Evolutionary conservation across 768 basidiomycete species (phyloP), one percentile per base, ranked within the genome.

Genomic region (Phlegmacium glaucopus): DNA sequence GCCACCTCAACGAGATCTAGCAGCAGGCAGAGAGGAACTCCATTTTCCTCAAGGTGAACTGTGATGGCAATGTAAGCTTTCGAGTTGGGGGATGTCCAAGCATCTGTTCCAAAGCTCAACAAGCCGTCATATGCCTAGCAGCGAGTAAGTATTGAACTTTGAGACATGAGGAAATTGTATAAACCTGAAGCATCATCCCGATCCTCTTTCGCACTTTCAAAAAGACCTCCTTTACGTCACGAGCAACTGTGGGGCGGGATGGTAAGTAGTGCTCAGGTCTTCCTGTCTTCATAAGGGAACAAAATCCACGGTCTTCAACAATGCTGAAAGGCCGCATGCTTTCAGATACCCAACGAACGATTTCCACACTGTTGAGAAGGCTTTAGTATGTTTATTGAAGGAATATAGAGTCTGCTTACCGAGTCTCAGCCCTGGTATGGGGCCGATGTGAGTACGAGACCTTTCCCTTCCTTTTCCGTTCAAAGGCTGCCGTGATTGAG

Each of bases 1-100:
- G 54, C 40, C 4, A 73, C 63, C 48, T 75, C 71, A 18, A 71
- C 50, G 3, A 75, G 38, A 51, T 76, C 72, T 1, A 76, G 58
- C 0, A 68, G 44, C 11, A 72, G 55, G 30, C 0, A 69, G 15
- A 0, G 60, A 61, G 3, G 45, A n/a, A n/a, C 40, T 0, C 69
- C 66, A 0, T 69, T 37, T 1, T 60, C 15, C 29, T 68, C 61
- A 18, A 71, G 53, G 34, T 74, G 70, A 1, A 68, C 66, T 0
- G 57, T 61, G 5, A 67, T 45, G 0, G 64, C 66, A 1, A 70
- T 46, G 35, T 60, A 68, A 0, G 64, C 64, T 4, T 53, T 41
- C 32, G 71, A 62, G 48, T 72, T 72, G 0, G 66, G 64, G 0
- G 64, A 69, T 1, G 64, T 68, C 71, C 71, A 75, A 0, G 58